Conservation (phyloP, 2,329 filamentous ascomycete species). For the Ustulina deusta region DNA sequence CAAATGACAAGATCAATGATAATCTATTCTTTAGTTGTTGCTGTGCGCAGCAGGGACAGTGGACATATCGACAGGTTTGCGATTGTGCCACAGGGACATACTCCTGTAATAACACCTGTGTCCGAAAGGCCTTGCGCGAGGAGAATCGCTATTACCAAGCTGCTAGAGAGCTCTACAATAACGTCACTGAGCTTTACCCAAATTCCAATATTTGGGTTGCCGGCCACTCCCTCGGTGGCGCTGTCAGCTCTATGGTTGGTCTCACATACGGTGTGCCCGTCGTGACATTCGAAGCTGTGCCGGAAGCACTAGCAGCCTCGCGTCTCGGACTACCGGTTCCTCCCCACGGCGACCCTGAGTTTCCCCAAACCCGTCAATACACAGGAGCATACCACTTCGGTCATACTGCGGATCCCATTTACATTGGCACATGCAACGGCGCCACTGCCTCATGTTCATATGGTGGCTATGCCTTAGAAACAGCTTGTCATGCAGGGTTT, state of each 20-base stretch:
- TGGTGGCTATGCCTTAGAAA: conserved; percentile 93
- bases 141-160: conserved; percentile 95
- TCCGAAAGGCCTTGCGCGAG: conserved; percentile 77
- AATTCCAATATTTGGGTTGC: conserved; percentile 87
- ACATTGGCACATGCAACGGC: conserved; percentile 92
- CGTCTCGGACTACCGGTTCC: conserved; percentile 88
- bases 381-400: conserved; percentile 92
- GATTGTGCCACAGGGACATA: conserved; percentile 90
- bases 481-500: conserved; percentile 87
- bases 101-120: conserved; percentile 91
- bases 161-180: conserved; percentile 88
- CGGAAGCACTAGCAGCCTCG: conserved; percentile 86
- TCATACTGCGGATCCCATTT: conserved; percentile 95
- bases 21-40: conserved; percentile 99
- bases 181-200: conserved; percentile 90
- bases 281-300: conserved; percentile 94
- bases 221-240: conserved; percentile 92
- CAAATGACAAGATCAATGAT: conserved; percentile 97
- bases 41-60: conserved; percentile 92
- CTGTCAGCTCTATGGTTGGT: conserved; percentile 87
- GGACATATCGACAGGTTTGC: conserved; percentile 91
- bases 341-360: conserved; percentile 77
- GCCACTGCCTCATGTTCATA: conserved; percentile 90
- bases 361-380: conserved; percentile 76
- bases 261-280: conserved; percentile 90